phyloP scores from a whole-genome alignment of 1,139 yeast genomes.

The Kodamaea plutei region DNA sequence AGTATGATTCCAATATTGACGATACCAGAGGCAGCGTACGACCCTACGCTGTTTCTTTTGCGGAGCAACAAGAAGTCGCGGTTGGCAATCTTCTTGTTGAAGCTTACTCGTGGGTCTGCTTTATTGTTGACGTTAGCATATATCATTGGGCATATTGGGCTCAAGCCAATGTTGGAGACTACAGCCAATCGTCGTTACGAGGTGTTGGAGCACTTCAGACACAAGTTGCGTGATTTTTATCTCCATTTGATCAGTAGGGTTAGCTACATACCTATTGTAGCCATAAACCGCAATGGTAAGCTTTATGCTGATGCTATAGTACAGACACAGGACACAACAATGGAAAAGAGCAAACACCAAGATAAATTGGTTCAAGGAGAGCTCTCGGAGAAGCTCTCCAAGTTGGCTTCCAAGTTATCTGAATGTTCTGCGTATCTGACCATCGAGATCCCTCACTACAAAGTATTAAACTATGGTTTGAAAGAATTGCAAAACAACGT shows the following conservation, averaged over 20 bases:
- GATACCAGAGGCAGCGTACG: constrained; percentile 43
- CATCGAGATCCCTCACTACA: constrained; percentile 34
- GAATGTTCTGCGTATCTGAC: constrained; percentile 29
- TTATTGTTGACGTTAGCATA: constrained; percentile 28
- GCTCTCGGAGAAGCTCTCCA: constrained; percentile 22
- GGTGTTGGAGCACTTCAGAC: constrained; percentile 31
- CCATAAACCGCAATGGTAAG: constrained; percentile 31
- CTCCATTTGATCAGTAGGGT: constrained; percentile 33
- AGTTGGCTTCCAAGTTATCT: constrained; percentile 21
- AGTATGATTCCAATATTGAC: constrained; percentile 33
- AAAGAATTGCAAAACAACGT: constrained; percentile 37
- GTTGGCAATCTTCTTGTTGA: constrained; percentile 26
- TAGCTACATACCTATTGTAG: constrained; percentile 39
- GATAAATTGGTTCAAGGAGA: constrained; percentile 27
- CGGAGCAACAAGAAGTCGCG: constrained; percentile 21
- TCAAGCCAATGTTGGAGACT: constrained; percentile 36
- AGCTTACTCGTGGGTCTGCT: constrained; percentile 37
- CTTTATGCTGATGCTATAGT: constrained; percentile 37
- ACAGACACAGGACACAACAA: constrained; percentile 33
- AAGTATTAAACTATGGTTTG: constrained; percentile 24
- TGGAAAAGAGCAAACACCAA: constrained; percentile 13
- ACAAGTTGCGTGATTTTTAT: constrained; percentile 34
- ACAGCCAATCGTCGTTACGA: constrained; percentile 31
- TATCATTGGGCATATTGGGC: constrained; percentile 27
- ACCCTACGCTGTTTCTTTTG: constrained; percentile 23